A percentile compares a stretch with the other conserved stretches of the same genome.
phyloP scores from a whole-genome alignment of 129 eudicot genomes.

The Oenanthe sinensis region DNA sequence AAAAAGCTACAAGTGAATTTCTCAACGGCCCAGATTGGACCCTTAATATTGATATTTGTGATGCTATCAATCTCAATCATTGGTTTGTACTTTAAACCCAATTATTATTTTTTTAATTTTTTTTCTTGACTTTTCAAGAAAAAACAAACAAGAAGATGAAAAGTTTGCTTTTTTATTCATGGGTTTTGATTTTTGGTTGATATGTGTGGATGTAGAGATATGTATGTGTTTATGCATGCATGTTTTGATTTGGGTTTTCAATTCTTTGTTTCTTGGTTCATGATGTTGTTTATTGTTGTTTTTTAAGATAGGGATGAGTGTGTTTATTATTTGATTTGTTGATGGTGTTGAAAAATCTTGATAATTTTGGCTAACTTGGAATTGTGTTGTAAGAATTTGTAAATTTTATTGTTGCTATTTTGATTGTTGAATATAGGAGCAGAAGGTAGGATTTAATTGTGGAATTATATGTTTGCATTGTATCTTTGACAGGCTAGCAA shows the following conservation, averaged over 20 bases:
- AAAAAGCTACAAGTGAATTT: conserved; percentile 94
- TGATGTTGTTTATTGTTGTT: background rate
- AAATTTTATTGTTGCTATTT: background rate
- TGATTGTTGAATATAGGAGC: background rate
- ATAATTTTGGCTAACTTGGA: background rate
- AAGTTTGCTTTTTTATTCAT: background rate
- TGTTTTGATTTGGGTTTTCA: background rate
- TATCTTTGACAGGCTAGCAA: conserved; percentile 53
- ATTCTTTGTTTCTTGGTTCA: background rate
- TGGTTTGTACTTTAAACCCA: conserved; percentile 25
- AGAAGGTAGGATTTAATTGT: background rate
- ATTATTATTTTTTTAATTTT: background rate
- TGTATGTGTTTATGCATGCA: conserved; percentile 1
- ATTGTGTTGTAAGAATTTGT: background rate
- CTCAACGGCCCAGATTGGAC: conserved; percentile 89
- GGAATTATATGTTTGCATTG: background rate
- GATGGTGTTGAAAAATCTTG: background rate
- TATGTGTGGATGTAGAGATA: conserved; percentile 2
- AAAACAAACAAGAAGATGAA: conserved; percentile 5
- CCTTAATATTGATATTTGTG: conserved; percentile 72
- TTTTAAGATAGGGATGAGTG: background rate
- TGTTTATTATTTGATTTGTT: background rate
- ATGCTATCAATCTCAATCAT: conserved; percentile 61
- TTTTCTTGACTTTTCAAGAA: background rate
- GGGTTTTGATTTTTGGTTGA: conserved; percentile 16